Evolutionary conservation across 1,139 yeast genomes (phyloP).

Genomic region (Saccharomyces hybrid): DNA sequence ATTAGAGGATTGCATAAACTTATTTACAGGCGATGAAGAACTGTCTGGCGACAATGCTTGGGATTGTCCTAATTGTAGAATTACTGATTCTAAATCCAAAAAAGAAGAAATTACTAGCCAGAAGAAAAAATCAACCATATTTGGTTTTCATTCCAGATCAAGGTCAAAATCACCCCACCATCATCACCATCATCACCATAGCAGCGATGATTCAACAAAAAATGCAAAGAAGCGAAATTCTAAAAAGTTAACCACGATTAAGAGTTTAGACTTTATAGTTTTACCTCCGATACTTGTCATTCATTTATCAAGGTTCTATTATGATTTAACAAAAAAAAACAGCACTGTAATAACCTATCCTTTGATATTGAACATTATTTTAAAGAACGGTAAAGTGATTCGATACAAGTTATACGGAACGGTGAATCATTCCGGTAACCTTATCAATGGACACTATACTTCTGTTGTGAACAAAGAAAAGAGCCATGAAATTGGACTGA

Average conservation of each 20-base stretch:
- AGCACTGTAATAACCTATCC: conserved; percentile 48
- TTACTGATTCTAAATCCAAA: neutral
- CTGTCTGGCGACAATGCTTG: conserved; percentile 65
- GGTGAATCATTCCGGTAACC: conserved; percentile 58
- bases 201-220: neutral
- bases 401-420: conserved; percentile 50
- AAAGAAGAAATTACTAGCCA: neutral
- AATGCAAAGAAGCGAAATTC: conserved; percentile 15
- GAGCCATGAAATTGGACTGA: conserved; percentile 24
- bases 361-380: conserved; percentile 39
- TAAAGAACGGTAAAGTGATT: conserved; percentile 34
- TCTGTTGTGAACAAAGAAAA: conserved; percentile 47
- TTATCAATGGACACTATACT: conserved; percentile 66
- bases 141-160: neutral
- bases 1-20: conserved; percentile 52
- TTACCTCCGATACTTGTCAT: conserved; percentile 56
- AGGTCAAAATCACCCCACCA: neutral
- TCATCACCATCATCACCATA: neutral
- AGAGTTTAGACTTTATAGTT: conserved; percentile 50
- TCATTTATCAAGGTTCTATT: conserved; percentile 53
- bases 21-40: conserved; percentile 58
- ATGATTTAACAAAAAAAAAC: conserved; percentile 47
- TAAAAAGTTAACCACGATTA: conserved; percentile 37
- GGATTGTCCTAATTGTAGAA: conserved; percentile 58
- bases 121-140: neutral